These are phyloP conservation scores for Helminthosporium solani DNA, from an alignment of 2,329 filamentous ascomycete genomes.

Conservation along the genomic window DNA sequence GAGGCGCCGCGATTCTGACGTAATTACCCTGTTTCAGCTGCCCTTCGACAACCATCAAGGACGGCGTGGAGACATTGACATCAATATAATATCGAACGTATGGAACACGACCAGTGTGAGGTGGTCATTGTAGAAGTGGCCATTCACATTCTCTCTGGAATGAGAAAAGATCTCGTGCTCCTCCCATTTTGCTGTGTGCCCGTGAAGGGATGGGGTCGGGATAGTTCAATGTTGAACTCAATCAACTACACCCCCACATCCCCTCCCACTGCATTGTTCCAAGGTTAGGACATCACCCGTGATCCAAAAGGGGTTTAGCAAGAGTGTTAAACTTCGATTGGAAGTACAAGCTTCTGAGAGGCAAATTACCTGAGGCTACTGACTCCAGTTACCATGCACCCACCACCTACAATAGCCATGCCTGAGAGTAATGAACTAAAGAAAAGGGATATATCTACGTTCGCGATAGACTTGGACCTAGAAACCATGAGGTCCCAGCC, in stretches of 20 bases:
- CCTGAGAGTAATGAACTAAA: slow-evolving; percentile 4
- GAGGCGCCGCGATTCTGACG: slow-evolving; percentile 14
- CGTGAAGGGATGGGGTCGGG: too few relatives aligned
- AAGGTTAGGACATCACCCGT: background rate
- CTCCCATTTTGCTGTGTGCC: too few relatives aligned
- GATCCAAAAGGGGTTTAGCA: background rate
- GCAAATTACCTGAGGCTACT: slow-evolving; percentile 7
- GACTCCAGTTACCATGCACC: slow-evolving; percentile 7
- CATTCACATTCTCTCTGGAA: too few relatives aligned
- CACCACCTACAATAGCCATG: slow-evolving; percentile 6
- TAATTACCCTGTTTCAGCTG: background rate
- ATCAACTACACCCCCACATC: too few relatives aligned
- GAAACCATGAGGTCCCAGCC: slow-evolving; percentile 14
- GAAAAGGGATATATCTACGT: slow-evolving; percentile 15
- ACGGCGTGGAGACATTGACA: too few relatives aligned
- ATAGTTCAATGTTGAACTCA: too few relatives aligned
- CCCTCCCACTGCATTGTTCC: background rate
- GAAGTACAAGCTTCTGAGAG: slow-evolving; percentile 2
- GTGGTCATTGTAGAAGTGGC: too few relatives aligned
- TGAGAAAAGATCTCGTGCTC: background rate
- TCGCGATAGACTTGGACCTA: slow-evolving; percentile 12
- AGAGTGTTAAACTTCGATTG: slow-evolving; percentile 8
- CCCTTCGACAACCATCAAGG: too few relatives aligned
- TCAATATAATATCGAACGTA: too few relatives aligned
- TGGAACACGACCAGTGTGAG: too few relatives aligned